phyloP scores from a whole-genome alignment of 2,329 filamentous ascomycete genomes.

The Escovopsis weberi region DNA sequence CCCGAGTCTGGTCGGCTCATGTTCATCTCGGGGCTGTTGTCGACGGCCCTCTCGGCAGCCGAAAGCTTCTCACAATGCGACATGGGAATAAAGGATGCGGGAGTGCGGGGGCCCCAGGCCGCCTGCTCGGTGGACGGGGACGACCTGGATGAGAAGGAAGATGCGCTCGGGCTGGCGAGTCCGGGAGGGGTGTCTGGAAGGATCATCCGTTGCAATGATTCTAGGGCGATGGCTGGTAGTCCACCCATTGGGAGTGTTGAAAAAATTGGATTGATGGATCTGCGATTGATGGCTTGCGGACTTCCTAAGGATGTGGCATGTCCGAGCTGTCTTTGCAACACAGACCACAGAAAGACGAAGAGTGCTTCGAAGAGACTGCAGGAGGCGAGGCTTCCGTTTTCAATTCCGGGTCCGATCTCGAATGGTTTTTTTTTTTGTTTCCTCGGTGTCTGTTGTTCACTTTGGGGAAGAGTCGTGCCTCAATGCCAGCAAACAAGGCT shows the following conservation, averaged over 20 bases:
- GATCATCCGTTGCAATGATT: conserved; percentile 34
- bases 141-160: conserved; percentile 31
- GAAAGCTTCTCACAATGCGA: conserved; percentile 39
- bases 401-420: too few relatives aligned
- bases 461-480: too few relatives aligned
- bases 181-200: conserved; percentile 40
- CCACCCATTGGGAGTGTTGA: conserved; percentile 38
- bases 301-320: conserved; percentile 4
- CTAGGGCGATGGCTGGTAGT: conserved; percentile 31
- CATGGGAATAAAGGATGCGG: conserved; percentile 37
- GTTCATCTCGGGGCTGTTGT: conserved; percentile 23
- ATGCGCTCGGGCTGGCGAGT: conserved; percentile 35
- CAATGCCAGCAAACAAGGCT: too few relatives aligned
- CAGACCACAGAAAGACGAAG: too few relatives aligned
- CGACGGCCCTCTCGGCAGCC: conserved; percentile 27
- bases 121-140: conserved; percentile 28
- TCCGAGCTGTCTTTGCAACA: background rate
- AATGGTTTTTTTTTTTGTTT: too few relatives aligned
- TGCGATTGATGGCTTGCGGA: too few relatives aligned
- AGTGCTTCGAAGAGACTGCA: too few relatives aligned
- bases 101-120: conserved; percentile 25
- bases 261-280: background rate
- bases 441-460: too few relatives aligned
- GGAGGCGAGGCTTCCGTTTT: too few relatives aligned
- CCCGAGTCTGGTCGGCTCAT: conserved; percentile 21